phyloP scores from a whole-genome alignment of 768 basidiomycete genomes.

The Pulveroboletus ravenelii region DNA sequence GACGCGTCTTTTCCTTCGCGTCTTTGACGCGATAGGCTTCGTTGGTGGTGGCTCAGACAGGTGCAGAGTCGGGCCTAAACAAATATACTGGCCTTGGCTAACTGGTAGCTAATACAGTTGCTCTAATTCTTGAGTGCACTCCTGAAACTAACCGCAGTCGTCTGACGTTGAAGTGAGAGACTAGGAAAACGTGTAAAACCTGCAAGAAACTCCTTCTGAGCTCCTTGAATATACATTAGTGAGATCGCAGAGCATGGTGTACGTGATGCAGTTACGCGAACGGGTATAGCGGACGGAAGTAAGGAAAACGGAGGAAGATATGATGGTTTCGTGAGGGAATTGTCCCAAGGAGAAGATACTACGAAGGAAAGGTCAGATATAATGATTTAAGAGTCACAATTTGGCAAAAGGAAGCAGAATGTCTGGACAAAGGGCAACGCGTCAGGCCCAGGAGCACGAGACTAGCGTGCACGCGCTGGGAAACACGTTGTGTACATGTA shows the following conservation, averaged over 20 bases:
- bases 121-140: not conserved
- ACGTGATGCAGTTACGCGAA: conserved; percentile 26
- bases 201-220: conserved; percentile 10
- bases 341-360: conserved; percentile 6
- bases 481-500: conserved; percentile 21
- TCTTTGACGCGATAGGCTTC: no score
- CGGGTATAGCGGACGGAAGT: conserved; percentile 26
- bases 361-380: conserved; percentile 8
- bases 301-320: conserved; percentile 9
- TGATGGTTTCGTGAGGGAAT: conserved; percentile 8
- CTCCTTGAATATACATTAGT: conserved; percentile 27
- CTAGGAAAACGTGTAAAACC: conserved; percentile 10
- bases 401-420: conserved; percentile 2
- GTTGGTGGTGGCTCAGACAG: no score
- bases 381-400: conserved; percentile 8
- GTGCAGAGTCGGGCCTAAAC: no score
- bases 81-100: no score
- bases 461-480: conserved; percentile 10
- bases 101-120: no score
- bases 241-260: conserved; percentile 27
- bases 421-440: conserved; percentile 4
- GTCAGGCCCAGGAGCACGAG: conserved; percentile 9
- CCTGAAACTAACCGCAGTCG: not conserved
- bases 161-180: not conserved
- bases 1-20: no score